Evolutionary conservation across 23 red algal genomes (phyloP).

Genomic region (Cyanidiococcus yangmingshanensis): DNA sequence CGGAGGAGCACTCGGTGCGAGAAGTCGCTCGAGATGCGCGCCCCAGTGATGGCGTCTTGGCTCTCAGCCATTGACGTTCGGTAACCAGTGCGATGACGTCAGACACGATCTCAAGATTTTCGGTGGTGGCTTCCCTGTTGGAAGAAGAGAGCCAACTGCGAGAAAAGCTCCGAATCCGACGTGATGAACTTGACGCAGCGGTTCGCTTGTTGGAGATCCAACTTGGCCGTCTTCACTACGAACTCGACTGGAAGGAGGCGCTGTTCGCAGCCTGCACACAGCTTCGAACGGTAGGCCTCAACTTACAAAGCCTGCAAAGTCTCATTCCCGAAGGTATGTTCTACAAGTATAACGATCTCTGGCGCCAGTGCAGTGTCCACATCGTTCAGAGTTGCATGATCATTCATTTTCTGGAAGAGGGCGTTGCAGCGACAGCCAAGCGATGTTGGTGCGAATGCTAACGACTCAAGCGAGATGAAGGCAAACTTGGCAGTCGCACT

Average conservation of each 20-base stretch:
- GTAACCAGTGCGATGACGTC: too few species aligned
- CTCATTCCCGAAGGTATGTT: conserved; percentile 4
- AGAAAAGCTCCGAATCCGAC: neutral
- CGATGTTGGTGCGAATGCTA: neutral
- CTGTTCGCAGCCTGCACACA: neutral
- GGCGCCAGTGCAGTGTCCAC: conserved; percentile 11
- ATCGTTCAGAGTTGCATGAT: neutral
- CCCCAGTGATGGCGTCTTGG: too few species aligned
- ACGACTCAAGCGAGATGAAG: neutral
- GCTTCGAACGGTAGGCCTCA: neutral
- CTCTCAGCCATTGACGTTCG: too few species aligned
- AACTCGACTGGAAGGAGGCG: neutral
- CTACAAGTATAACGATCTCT: conserved; percentile 35
- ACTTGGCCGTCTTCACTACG: neutral
- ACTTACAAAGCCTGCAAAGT: neutral
- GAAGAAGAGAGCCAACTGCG: conserved; percentile 15
- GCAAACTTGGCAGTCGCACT: neutral
- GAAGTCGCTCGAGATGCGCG: too few species aligned
- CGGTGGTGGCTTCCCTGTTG: neutral
- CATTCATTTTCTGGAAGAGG: conserved; percentile 19
- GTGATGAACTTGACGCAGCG: conserved; percentile 21
- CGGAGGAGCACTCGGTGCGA: too few species aligned
- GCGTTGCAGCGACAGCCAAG: neutral
- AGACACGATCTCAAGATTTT: neutral
- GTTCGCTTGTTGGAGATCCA: conserved; percentile 16